Conservation (phyloP, 805 yeast genomes). For the Metschnikowia vanudenii region DNA sequence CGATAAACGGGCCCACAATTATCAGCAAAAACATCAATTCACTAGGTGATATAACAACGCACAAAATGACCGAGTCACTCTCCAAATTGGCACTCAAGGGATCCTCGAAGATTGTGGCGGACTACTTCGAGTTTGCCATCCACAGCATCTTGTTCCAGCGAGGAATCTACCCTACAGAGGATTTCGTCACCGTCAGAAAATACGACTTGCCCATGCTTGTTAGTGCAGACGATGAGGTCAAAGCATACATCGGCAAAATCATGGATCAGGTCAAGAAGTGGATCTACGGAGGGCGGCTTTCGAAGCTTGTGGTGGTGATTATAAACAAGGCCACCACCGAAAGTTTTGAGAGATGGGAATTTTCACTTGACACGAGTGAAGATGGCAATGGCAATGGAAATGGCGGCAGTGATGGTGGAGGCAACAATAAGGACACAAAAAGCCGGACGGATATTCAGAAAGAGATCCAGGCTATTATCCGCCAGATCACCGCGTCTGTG, state of each 20-base stretch:
- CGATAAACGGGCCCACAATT: no score
- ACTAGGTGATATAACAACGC: no score
- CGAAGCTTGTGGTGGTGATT: conserved; percentile 70
- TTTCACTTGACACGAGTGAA: conserved; percentile 52
- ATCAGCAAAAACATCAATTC: no score
- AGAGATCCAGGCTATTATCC: conserved; percentile 80
- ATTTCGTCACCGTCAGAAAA: conserved; percentile 72
- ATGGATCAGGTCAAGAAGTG: conserved; percentile 64
- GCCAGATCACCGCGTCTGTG: conserved; percentile 87
- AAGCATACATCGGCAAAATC: conserved; percentile 62
- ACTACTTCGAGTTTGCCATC: conserved; percentile 79
- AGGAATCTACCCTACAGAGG: conserved; percentile 86
- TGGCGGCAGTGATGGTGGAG: background rate
- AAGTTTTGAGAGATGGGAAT: conserved; percentile 84
- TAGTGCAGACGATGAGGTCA: conserved; percentile 73
- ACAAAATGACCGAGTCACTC: conserved; percentile 17
- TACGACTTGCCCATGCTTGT: conserved; percentile 76
- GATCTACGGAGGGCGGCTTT: conserved; percentile 68
- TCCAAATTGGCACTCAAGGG: conserved; percentile 66
- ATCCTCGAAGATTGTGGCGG: conserved; percentile 74
- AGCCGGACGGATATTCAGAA: conserved; percentile 53
- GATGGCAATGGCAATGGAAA: background rate
- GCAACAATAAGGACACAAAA: conserved; percentile 22
- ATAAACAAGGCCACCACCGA: conserved; percentile 65
- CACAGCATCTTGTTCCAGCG: conserved; percentile 83